Evolutionary conservation across 164 flowering plant species (phyloP).

Genomic region (Protea cynaroides): DNA sequence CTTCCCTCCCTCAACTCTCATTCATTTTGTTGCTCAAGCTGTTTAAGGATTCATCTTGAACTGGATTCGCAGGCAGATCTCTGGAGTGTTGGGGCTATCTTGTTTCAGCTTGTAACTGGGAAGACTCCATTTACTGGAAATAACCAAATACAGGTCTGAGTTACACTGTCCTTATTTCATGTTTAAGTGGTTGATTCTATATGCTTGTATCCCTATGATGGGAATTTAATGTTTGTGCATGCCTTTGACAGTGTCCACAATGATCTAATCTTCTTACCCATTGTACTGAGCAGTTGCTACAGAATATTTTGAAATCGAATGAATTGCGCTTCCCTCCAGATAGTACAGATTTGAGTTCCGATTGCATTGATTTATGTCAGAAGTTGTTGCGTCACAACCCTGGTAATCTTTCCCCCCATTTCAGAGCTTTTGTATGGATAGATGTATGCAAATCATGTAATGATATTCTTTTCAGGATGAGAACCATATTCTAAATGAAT

Average conservation of each 20-base stretch:
- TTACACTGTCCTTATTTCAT: background rate
- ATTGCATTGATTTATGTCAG: constrained; percentile 83
- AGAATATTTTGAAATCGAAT: constrained; percentile 77
- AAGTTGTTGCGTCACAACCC: constrained; percentile 92
- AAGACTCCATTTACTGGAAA: constrained; percentile 88
- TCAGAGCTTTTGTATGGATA: too few species aligned
- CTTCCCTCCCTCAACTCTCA: background rate
- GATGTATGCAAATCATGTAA: too few species aligned
- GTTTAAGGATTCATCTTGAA: constrained; percentile 20
- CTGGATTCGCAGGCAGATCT: constrained; percentile 89
- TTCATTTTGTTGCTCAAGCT: background rate
- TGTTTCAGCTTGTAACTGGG: constrained; percentile 92
- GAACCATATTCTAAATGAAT: too few species aligned
- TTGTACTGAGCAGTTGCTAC: constrained; percentile 64
- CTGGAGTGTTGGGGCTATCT: constrained; percentile 98
- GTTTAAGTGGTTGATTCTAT: background rate
- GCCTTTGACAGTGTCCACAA: constrained; percentile 1
- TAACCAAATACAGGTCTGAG: constrained; percentile 76
- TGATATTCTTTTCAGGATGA: too few species aligned
- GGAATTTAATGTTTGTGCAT: background rate
- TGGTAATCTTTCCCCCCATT: constrained; percentile 33
- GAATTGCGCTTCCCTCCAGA: constrained; percentile 79
- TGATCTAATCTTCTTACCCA: constrained; percentile 2
- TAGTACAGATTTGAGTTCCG: constrained; percentile 45
- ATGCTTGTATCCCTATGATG: background rate